Conservation (phyloP, 345 rosid species). For the Ceriops decandra region DNA sequence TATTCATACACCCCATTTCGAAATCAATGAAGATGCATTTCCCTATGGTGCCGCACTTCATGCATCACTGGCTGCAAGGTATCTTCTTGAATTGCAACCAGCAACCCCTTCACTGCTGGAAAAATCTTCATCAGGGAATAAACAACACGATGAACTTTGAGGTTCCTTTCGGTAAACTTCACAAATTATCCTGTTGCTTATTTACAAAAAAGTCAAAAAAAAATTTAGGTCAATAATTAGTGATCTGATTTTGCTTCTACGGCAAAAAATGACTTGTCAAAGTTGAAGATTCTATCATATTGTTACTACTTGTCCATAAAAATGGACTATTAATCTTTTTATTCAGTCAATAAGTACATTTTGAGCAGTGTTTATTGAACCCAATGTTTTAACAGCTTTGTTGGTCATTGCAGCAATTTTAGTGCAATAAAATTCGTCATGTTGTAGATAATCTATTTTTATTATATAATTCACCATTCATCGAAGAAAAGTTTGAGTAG, state of each 20-base stretch:
- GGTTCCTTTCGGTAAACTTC: neutral
- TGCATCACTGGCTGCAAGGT: conserved; percentile 68
- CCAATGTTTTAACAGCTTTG: neutral
- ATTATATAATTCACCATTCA: no score
- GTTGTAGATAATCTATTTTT: no score
- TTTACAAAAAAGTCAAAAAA: no score
- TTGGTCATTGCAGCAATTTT: neutral
- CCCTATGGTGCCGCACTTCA: conserved; percentile 92
- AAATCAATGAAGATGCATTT: conserved; percentile 62
- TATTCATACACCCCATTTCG: conserved; percentile 57
- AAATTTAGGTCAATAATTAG: no score
- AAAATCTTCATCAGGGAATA: conserved; percentile 4
- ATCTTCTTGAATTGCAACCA: conserved; percentile 40
- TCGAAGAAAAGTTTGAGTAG: no score
- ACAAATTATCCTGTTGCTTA: neutral
- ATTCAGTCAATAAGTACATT: neutral
- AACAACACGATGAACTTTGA: conserved; percentile 43
- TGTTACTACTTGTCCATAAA: neutral
- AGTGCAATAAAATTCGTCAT: no score
- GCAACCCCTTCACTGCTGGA: conserved; percentile 18
- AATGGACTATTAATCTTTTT: neutral
- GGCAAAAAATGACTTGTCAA: neutral
- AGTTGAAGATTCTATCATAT: neutral
- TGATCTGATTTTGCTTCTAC: no score
- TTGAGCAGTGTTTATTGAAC: neutral